These are phyloP conservation scores for Westerdykella sp. DNA, from an alignment of 2,329 filamentous ascomycete genomes.

Conservation along the genomic window DNA sequence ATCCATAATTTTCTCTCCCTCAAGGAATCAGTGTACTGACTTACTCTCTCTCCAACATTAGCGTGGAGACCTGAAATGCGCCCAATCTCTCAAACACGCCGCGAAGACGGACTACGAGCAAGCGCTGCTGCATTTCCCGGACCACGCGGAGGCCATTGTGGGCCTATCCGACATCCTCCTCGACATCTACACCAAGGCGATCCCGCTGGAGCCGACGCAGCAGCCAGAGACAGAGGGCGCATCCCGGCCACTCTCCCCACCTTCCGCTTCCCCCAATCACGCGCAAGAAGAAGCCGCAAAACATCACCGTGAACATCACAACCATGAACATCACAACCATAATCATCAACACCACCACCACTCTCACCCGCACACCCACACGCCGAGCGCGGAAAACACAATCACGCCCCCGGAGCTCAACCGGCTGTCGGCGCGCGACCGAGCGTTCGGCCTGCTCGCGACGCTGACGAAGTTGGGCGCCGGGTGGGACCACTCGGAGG, in stretches of 20 bases:
- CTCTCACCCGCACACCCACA: constrained; percentile 49
- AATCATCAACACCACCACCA: constrained; percentile 5
- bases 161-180: constrained; percentile 79
- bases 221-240: no score
- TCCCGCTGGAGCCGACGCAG: constrained; percentile 51
- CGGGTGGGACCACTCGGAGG: constrained; percentile 88
- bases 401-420: constrained; percentile 64
- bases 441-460: constrained; percentile 77
- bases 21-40: constrained; percentile 10
- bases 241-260: background rate
- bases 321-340: background rate
- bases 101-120: constrained; percentile 76
- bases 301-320: background rate
- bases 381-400: constrained; percentile 30
- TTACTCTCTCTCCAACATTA: constrained; percentile 30
- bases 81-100: constrained; percentile 57
- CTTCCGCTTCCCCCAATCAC: no score
- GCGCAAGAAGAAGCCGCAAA: no score
- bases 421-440: constrained; percentile 80
- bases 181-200: constrained; percentile 67
- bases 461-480: constrained; percentile 76
- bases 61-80: constrained; percentile 62
- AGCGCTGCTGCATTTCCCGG: constrained; percentile 68
- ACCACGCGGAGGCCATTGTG: constrained; percentile 75
- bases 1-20: no score